Percentiles rank a stretch among this genome's conserved stretches.
phyloP scores from a whole-genome alignment of 257 asterid genomes.

The Ajuga chamaepitys region DNA sequence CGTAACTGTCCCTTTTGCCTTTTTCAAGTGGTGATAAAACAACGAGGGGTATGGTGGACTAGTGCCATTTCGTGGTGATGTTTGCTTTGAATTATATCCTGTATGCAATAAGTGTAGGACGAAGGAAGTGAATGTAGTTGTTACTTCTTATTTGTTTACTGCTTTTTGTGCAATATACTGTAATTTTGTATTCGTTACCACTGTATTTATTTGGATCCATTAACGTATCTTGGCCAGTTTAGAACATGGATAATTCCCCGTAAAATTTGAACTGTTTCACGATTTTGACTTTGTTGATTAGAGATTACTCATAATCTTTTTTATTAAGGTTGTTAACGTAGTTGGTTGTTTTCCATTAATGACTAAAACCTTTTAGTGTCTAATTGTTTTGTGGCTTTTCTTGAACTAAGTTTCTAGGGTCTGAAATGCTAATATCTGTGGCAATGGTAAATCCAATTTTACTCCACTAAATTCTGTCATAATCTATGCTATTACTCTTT shows the following conservation, averaged over 20 bases:
- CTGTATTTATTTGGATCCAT: not conserved
- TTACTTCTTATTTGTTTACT: not conserved
- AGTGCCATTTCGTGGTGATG: not conserved
- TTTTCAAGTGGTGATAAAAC: not conserved
- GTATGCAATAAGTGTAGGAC: not conserved
- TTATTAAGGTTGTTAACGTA: too few relatives aligned
- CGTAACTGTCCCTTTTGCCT: not conserved
- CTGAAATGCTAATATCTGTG: not conserved
- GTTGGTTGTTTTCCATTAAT: too few relatives aligned
- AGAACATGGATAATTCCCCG: not conserved
- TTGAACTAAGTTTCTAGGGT: not conserved
- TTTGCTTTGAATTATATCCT: not conserved
- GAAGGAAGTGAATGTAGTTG: not conserved
- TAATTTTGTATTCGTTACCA: not conserved
- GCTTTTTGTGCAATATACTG: not conserved
- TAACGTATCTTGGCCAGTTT: not conserved
- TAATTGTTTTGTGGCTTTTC: not conserved
- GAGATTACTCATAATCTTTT: not conserved
- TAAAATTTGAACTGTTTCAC: not conserved
- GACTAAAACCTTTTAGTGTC: not conserved
- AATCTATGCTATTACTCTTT: not conserved
- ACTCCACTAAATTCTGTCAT: not conserved
- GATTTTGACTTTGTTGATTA: not conserved
- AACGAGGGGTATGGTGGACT: not conserved
- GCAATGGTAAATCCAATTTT: too few relatives aligned